Evolutionary conservation across 1,139 yeast genomes (phyloP).

Genomic region (Kodamaea arcana): DNA sequence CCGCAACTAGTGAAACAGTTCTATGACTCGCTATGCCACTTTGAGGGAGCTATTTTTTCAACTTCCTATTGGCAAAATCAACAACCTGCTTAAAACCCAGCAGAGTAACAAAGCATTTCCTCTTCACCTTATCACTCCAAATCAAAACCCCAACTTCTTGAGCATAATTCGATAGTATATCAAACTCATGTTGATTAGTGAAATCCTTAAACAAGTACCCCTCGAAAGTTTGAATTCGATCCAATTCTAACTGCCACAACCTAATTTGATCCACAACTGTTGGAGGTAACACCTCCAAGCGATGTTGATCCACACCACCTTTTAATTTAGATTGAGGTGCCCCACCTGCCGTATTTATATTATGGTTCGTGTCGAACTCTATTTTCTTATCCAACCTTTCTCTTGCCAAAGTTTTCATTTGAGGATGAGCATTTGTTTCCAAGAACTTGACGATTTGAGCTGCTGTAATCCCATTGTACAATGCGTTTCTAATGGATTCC

Average conservation of each 20-base stretch:
- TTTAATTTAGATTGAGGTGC: conserved; percentile 35
- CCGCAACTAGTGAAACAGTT: no score
- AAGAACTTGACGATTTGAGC: conserved; percentile 88
- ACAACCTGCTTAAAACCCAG: conserved; percentile 89
- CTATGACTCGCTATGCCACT: no score
- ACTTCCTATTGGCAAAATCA: conserved; percentile 73
- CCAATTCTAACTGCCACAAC: conserved; percentile 94
- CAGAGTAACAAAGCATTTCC: conserved; percentile 72
- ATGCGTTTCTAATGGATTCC: conserved; percentile 82
- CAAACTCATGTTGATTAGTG: conserved; percentile 71
- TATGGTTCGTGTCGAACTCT: conserved; percentile 59
- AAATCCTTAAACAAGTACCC: conserved; percentile 91
- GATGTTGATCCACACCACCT: conserved; percentile 34
- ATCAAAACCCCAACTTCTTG: conserved; percentile 84
- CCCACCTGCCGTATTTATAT: conserved; percentile 47
- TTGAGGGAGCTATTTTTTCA: no score
- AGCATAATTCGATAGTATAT: conserved; percentile 70
- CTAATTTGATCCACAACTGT: conserved; percentile 94
- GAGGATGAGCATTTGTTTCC: conserved; percentile 92
- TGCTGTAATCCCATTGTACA: conserved; percentile 87
- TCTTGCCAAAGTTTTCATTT: conserved; percentile 72
- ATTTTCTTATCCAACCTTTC: conserved; percentile 62
- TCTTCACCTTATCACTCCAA: conserved; percentile 74
- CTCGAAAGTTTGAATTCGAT: conserved; percentile 80
- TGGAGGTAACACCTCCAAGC: conserved; percentile 76